Percentiles rank a stretch among this genome's conserved stretches.
Evolutionary conservation across 106 monocot species (phyloP).

Genomic region (Allium fistulosum): DNA sequence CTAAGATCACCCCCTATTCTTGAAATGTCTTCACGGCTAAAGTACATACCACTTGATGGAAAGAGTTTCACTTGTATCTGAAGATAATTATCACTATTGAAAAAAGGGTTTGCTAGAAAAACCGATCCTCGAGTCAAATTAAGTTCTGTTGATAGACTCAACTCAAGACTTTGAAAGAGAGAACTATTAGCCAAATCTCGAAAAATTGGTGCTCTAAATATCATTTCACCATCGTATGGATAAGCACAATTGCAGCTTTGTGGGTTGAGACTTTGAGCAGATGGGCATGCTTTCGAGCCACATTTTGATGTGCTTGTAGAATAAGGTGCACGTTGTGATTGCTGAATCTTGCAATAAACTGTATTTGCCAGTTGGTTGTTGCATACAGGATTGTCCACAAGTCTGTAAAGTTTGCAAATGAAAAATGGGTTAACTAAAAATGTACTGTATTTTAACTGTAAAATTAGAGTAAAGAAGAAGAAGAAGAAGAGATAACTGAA

Average conservation of each 20-base stretch:
- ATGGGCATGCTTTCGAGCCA: slow-evolving; percentile 21
- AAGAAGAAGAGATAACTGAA: background rate
- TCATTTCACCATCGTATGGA: slow-evolving; percentile 49
- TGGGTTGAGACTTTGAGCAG: slow-evolving; percentile 35
- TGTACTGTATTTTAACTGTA: background rate
- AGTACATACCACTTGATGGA: slow-evolving; percentile 30
- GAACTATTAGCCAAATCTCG: slow-evolving; percentile 26
- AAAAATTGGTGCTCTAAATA: slow-evolving; percentile 54
- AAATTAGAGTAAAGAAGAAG: background rate
- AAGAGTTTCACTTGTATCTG: slow-evolving; percentile 45
- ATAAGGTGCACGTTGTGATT: slow-evolving; percentile 18
- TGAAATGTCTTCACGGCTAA: slow-evolving; percentile 35
- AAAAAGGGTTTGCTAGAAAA: slow-evolving; percentile 26
- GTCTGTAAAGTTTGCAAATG: slow-evolving; percentile 23
- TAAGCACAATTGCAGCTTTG: slow-evolving; percentile 49
- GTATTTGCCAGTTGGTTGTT: background rate
- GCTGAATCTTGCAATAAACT: slow-evolving; percentile 27
- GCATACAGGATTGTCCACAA: slow-evolving; percentile 60
- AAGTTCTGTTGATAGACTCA: slow-evolving; percentile 18
- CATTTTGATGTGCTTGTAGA: slow-evolving; percentile 40
- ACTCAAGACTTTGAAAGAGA: slow-evolving; percentile 43
- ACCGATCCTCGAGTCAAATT: slow-evolving; percentile 21
- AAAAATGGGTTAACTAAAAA: background rate
- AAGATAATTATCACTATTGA: slow-evolving; percentile 42
- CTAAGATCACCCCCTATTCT: slow-evolving; percentile 45